Conservation (phyloP, 768 basidiomycete genomes). For the Leccinum broughii region DNA sequence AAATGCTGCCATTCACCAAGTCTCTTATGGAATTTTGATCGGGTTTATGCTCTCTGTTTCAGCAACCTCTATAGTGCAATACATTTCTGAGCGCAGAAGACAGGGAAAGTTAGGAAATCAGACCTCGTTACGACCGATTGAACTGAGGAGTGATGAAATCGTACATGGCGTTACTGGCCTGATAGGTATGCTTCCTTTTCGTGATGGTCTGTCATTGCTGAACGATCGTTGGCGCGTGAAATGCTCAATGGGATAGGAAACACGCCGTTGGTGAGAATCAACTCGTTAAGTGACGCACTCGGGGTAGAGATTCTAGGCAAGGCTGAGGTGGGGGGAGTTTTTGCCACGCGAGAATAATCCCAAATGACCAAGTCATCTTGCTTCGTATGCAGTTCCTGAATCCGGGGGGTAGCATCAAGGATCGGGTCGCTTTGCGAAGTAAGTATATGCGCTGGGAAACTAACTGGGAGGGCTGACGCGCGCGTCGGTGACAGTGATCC, state of each 20-base stretch:
- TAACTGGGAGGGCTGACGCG: neutral
- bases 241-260: slow-evolving; percentile 58
- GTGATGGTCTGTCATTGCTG: neutral
- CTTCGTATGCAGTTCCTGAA: slow-evolving; percentile 86
- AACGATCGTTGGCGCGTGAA: neutral
- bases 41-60: slow-evolving; percentile 79
- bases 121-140: slow-evolving; percentile 57
- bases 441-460: slow-evolving; percentile 1
- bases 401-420: slow-evolving; percentile 97
- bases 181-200: slow-evolving; percentile 60
- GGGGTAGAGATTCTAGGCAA: slow-evolving; percentile 96
- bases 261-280: slow-evolving; percentile 89
- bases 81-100: slow-evolving; percentile 51
- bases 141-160: slow-evolving; percentile 74
- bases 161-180: slow-evolving; percentile 78
- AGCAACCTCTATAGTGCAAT: slow-evolving; percentile 60
- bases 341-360: neutral
- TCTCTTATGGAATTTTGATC: slow-evolving; percentile 58
- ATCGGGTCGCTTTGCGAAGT: slow-evolving; percentile 95
- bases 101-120: slow-evolving; percentile 32
- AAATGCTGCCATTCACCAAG: slow-evolving; percentile 31
- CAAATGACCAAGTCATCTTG: neutral
- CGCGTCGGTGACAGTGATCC: slow-evolving; percentile 66
- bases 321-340: slow-evolving; percentile 66
- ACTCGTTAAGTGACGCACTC: slow-evolving; percentile 85